These are phyloP conservation scores for Vigna nakashimae DNA, from an alignment of 306 rosid genomes.

Conservation along the genomic window DNA sequence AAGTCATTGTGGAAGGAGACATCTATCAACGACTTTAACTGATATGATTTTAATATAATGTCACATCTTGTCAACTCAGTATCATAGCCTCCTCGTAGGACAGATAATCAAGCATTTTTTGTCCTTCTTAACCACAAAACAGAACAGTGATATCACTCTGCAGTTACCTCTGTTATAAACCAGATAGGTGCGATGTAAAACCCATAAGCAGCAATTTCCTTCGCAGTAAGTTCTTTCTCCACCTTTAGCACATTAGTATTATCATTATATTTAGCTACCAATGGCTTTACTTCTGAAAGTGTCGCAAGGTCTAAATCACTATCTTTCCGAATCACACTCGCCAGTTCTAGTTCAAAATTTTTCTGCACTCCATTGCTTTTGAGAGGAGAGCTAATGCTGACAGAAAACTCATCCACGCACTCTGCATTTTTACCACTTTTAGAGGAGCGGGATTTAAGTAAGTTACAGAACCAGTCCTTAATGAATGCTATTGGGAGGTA, in stretches of 20 bases:
- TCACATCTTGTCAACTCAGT: slow-evolving; percentile 14
- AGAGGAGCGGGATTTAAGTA: slow-evolving; percentile 69
- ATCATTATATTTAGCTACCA: slow-evolving; percentile 73
- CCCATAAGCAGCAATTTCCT: slow-evolving; percentile 84
- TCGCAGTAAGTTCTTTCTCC: slow-evolving; percentile 61
- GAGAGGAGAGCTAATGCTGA: slow-evolving; percentile 52
- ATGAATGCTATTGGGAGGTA: slow-evolving; percentile 94
- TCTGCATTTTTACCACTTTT: slow-evolving; percentile 73
- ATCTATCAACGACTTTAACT: slow-evolving; percentile 7
- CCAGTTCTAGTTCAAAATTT: slow-evolving; percentile 68
- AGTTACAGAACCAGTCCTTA: slow-evolving; percentile 93
- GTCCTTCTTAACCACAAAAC: slow-evolving; percentile 17
- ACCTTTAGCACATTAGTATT: slow-evolving; percentile 50
- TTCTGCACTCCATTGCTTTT: slow-evolving; percentile 61
- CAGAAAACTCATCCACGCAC: slow-evolving; percentile 54
- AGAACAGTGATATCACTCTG: slow-evolving; percentile 23
- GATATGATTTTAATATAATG: slow-evolving; percentile 8
- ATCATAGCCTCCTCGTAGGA: not conserved
- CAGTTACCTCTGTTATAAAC: slow-evolving; percentile 88
- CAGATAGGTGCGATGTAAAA: slow-evolving; percentile 98
- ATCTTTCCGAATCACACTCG: slow-evolving; percentile 62
- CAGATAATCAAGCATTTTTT: slow-evolving; percentile 1
- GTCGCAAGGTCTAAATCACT: slow-evolving; percentile 70
- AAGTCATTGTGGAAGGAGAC: slow-evolving; percentile 17
- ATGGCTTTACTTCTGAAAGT: slow-evolving; percentile 66